Evolutionary conservation across 768 basidiomycete species (phyloP), one percentile per base, ranked within the genome.

Genomic region (Lactarius pseudohatsudake): DNA sequence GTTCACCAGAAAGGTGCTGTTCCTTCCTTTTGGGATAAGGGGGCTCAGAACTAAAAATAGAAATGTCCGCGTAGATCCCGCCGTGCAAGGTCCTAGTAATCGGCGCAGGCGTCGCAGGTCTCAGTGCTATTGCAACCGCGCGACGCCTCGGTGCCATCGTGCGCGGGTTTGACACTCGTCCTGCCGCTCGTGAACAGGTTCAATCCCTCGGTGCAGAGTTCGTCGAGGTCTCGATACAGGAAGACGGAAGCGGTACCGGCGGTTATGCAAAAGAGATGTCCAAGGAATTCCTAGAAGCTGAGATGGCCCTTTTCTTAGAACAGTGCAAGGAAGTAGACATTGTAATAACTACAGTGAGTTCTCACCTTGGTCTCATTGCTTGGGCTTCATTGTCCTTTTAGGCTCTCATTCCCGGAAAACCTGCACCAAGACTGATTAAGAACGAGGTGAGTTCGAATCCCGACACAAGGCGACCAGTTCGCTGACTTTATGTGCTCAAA

Each of bases 201-300:
- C 88, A 94, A 74, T 94, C 92, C 57, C 84, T 94, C 43, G 93
- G 92, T 30, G 93, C 92, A 11, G 93, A 95, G 75, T 94, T 94
- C 71, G 75, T 95, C n/a, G 92, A 94, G 75, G 91, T 95, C 15
- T 73, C 81, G 32, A 75, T 94, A 61, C 72, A 91, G 74, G 93
- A 95, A 77, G 91, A 92, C 70, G 93, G 93, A 18, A 85, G 87
- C 34, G 93, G 88, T 6, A 84, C 80, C 18, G 93, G 93, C 30
- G 93, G 93, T 34, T 95, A 95, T 72, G 93, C 92, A 28, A 94
- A 94, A 77, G 85, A 87, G 68, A 94, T 94, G 92, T 91, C 90
- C 34, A 91, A 92, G 78, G 91, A 91, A 75, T 94, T 93, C 74
- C 86, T 93, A 65, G 90, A 86, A 57, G 92, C 91, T 13, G 92